These are phyloP conservation scores for Cupressus sempervirens DNA, from an alignment of 75 land plant genomes.

Conservation along the genomic window DNA sequence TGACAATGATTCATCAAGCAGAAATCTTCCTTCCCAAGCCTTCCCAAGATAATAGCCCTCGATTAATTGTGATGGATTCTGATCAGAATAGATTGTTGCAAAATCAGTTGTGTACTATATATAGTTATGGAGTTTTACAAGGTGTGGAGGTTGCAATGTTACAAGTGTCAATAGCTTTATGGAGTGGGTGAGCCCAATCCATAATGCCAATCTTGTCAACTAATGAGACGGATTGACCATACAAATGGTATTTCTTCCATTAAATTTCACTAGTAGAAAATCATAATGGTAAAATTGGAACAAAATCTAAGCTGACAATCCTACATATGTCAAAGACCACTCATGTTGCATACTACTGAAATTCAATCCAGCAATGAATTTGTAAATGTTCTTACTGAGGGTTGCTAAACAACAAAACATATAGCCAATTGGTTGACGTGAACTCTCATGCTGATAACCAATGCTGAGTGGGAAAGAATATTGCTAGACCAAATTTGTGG, in stretches of 20 bases:
- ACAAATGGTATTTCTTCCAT: slow-evolving; percentile 22
- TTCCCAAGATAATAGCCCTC: neutral
- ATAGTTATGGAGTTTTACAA: neutral
- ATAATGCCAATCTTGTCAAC: slow-evolving; percentile 37
- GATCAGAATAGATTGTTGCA: neutral
- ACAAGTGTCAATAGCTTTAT: neutral
- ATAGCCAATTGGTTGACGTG: too few relatives aligned
- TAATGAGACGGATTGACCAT: slow-evolving; percentile 31
- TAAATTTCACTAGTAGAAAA: neutral
- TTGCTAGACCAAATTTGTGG: too few relatives aligned
- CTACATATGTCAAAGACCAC: neutral
- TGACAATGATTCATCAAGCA: neutral
- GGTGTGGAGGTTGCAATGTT: neutral
- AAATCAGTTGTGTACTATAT: neutral
- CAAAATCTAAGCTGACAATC: neutral
- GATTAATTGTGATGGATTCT: neutral
- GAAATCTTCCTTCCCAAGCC: neutral
- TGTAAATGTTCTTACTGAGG: too few relatives aligned
- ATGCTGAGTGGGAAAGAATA: too few relatives aligned
- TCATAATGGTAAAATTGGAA: neutral
- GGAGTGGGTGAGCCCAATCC: slow-evolving; percentile 30
- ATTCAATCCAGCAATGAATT: too few relatives aligned
- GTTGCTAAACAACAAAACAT: too few relatives aligned
- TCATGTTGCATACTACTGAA: too few relatives aligned
- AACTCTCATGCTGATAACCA: too few relatives aligned